Percentiles rank a stretch among this genome's conserved stretches.
Conservation (phyloP, 208 protist genomes). For the Leishmania lainsoni region DNA sequence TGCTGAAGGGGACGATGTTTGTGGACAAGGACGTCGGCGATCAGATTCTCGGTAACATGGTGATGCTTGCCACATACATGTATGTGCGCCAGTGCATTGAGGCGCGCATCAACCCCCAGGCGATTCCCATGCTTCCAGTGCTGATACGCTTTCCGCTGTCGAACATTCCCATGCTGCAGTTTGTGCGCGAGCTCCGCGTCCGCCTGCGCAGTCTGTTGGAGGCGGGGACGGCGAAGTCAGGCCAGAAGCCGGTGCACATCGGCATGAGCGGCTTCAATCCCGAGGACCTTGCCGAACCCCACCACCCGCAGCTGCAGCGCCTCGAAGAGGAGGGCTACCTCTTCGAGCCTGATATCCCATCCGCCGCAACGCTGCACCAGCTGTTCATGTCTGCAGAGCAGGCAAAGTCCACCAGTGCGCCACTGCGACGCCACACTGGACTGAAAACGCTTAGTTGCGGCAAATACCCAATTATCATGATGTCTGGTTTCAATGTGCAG, state of each 20-base stretch:
- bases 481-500: conserved; percentile 79
- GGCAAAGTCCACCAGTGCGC: conserved; percentile 9
- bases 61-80: conserved; percentile 77
- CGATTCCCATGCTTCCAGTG: conserved; percentile 68
- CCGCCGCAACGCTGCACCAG: conserved; percentile 21
- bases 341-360: conserved; percentile 75
- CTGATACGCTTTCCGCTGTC: conserved; percentile 65
- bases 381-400: conserved; percentile 42
- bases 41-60: conserved; percentile 80
- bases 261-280: conserved; percentile 47
- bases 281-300: conserved; percentile 30
- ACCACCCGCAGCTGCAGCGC: conserved; percentile 36
- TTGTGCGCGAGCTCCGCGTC: conserved; percentile 76
- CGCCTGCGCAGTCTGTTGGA: conserved; percentile 63
- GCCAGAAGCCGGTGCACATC: conserved; percentile 34
- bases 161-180: conserved; percentile 81
- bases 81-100: conserved; percentile 80
- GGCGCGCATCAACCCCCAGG: conserved; percentile 45
- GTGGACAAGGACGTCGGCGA: conserved; percentile 84
- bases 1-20: conserved; percentile 84
- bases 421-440: conserved; percentile 21
- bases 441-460: conserved; percentile 57
- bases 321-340: conserved; percentile 52
- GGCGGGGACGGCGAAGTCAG: conserved; percentile 54
- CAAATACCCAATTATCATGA: conserved; percentile 59